These are phyloP conservation scores for Fermentozyma sake DNA, from an alignment of 1,139 yeast genomes.

Conservation along the genomic window DNA sequence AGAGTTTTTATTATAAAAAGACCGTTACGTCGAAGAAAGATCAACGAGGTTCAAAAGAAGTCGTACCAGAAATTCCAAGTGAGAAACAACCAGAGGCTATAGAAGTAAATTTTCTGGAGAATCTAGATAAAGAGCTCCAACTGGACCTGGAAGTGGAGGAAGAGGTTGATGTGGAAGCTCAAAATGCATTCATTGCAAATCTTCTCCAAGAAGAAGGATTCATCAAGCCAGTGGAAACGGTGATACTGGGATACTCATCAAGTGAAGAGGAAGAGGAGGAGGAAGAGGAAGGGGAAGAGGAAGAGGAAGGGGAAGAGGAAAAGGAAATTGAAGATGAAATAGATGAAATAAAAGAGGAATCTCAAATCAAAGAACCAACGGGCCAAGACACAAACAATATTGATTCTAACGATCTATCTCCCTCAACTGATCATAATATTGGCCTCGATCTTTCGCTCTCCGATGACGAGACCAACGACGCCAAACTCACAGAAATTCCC, in stretches of 20 bases:
- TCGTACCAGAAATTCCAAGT: neutral
- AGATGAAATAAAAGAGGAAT: slow-evolving; percentile 5
- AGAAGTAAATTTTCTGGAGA: slow-evolving; percentile 3
- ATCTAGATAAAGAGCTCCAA: neutral
- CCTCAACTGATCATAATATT: slow-evolving; percentile 1
- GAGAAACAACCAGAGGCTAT: slow-evolving; percentile 4
- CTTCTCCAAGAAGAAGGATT: slow-evolving; percentile 19
- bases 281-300: slow-evolving; percentile 7
- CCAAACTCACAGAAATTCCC: too few relatives aligned
- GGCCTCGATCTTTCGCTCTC: slow-evolving; percentile 19
- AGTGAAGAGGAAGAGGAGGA: slow-evolving; percentile 9
- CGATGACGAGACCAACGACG: slow-evolving; percentile 10
- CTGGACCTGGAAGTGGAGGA: slow-evolving; percentile 3
- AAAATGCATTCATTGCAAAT: slow-evolving; percentile 12
- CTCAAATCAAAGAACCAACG: slow-evolving; percentile 2
- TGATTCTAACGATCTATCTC: slow-evolving; percentile 1
- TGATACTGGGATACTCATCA: slow-evolving; percentile 7
- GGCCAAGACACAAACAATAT: slow-evolving; percentile 4
- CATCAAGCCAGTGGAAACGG: slow-evolving; percentile 4
- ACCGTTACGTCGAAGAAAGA: slow-evolving; percentile 4
- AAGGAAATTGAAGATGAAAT: slow-evolving; percentile 3
- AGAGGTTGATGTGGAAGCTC: slow-evolving; percentile 6
- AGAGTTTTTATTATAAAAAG: neutral
- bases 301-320: slow-evolving; percentile 6
- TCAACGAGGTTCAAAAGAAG: neutral